Conservation (phyloP, 1,284 basidiomycete genomes). For the Sporisorium sorghi region DNA sequence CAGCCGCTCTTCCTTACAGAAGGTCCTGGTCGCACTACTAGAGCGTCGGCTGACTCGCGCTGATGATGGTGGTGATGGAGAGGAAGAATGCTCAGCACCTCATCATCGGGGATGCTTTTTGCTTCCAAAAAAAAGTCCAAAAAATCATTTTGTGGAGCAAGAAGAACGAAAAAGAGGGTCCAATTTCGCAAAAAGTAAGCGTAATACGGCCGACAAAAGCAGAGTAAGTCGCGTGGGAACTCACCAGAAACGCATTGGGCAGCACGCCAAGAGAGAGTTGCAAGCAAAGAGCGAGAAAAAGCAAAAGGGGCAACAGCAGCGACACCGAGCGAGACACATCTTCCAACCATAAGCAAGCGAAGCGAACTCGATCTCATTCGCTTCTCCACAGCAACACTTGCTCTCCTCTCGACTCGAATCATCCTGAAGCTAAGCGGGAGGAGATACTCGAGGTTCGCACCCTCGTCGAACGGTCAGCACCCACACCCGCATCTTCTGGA, state of each 20-base stretch:
- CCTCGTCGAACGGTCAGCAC: background rate
- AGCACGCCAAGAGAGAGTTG: constrained; percentile 6
- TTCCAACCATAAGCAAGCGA: constrained; percentile 15
- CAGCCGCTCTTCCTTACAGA: background rate
- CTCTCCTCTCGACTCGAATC: no score
- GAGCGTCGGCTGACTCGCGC: background rate
- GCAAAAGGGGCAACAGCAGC: constrained; percentile 5
- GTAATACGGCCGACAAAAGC: constrained; percentile 30
- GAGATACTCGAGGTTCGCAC: no score
- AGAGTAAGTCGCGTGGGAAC: constrained; percentile 11
- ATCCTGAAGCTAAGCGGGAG: no score
- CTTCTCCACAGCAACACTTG: background rate
- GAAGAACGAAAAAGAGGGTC: constrained; percentile 19
- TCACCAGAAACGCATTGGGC: constrained; percentile 19
- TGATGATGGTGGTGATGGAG: constrained; percentile 5
- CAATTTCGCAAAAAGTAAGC: constrained; percentile 9
- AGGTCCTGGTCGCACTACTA: background rate
- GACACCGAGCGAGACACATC: constrained; percentile 5
- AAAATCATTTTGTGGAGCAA: constrained; percentile 12
- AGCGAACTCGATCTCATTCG: no score
- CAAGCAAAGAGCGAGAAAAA: background rate
- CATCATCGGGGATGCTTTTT: no score
- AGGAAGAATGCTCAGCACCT: constrained; percentile 12
- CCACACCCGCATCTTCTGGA: background rate
- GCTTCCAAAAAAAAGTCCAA: constrained; percentile 4